Conservation (phyloP, 495 filamentous ascomycete genomes). For the Pseudomonodictys pantanalensis region DNA sequence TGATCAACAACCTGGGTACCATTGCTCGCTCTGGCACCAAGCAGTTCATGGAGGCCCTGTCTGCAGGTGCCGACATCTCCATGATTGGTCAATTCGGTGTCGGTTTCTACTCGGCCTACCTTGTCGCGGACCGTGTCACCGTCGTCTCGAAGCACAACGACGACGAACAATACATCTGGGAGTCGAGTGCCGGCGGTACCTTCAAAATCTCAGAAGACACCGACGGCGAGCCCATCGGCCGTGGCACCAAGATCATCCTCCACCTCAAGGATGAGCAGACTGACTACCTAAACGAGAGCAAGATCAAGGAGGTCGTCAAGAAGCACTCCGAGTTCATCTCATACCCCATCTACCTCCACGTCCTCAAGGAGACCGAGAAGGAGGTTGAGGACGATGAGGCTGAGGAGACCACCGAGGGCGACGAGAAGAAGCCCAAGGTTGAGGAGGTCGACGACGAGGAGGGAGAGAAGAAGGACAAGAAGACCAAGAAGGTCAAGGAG, state of each 20-base stretch:
- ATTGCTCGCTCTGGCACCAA: slow-evolving; percentile 99
- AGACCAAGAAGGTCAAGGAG: slow-evolving; percentile 99
- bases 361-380: slow-evolving; percentile 97
- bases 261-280: slow-evolving; percentile 98
- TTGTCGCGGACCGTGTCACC: slow-evolving; percentile 94
- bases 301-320: slow-evolving; percentile 99
- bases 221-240: slow-evolving; percentile 83
- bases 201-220: slow-evolving; percentile 92
- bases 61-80: slow-evolving; percentile 97
- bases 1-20: slow-evolving; percentile 99
- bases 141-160: slow-evolving; percentile 98
- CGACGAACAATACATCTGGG: slow-evolving; percentile 99
- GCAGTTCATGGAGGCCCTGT: slow-evolving; percentile 99
- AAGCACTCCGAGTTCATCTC: slow-evolving; percentile 99
- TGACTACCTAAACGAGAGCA: slow-evolving; percentile 97
- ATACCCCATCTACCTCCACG: slow-evolving; percentile 99
- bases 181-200: slow-evolving; percentile 94
- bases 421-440: slow-evolving; percentile 78
- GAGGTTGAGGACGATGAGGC: slow-evolving; percentile 98
- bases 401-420: slow-evolving; percentile 63
- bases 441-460: slow-evolving; percentile 81
- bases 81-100: slow-evolving; percentile 99
- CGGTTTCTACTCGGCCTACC: slow-evolving; percentile 99
- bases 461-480: slow-evolving; percentile 84
- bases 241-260: slow-evolving; percentile 96